Base-by-base conservation (phyloP, 176 grass and related monocot species). In the Cenchrus americanus region DNA sequence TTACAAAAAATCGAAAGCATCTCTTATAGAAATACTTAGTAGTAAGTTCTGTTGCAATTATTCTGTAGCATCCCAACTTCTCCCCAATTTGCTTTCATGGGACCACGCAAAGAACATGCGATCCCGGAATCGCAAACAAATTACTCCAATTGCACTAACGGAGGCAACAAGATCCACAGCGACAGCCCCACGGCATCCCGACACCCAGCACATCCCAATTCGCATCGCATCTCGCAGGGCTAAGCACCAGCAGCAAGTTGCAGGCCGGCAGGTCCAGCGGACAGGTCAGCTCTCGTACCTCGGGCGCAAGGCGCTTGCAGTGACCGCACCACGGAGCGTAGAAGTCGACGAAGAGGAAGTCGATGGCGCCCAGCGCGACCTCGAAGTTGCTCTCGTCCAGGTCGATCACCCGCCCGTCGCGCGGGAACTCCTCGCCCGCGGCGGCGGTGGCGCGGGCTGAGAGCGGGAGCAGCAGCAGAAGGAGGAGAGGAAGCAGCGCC, bases 301-400 rank as follows among this genome's bases (percentile, higher is more conserved):
- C 93, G 57, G 96, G 96, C 61, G 89, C 69, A 47, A 98, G 96
- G 76, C 93, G 87, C 80, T 95, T 95, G 96, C 96, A 95, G 85
- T 98, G 96, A 69, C 91, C 93, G 67, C 96, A 98, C 96, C 96
- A 95, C 0, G 96, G 91, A 17, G 96, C 93, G 82, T 98, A 93
- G 89, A 98, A 98, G 83, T 98, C 96, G 67, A 98, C 91, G 82
- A 98, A 94, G 65, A 98, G 86, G 62, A 76, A 90, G 71, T 98
- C 91, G 54, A 94, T 93, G 84, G 91, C 85, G 62, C 87, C 73
- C 55, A 98, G 81, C 54, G 96, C 91, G 42, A 87, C 65, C 62
- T 98, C 93, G 85, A 98, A 98, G 79, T 87, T 93, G 87, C 82
- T 86, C 15, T 94, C 90, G 89, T 90, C 86, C 62, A 98, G 93